Conservation (phyloP, 1,284 basidiomycete species). For the Exsudoporus floridanus region DNA sequence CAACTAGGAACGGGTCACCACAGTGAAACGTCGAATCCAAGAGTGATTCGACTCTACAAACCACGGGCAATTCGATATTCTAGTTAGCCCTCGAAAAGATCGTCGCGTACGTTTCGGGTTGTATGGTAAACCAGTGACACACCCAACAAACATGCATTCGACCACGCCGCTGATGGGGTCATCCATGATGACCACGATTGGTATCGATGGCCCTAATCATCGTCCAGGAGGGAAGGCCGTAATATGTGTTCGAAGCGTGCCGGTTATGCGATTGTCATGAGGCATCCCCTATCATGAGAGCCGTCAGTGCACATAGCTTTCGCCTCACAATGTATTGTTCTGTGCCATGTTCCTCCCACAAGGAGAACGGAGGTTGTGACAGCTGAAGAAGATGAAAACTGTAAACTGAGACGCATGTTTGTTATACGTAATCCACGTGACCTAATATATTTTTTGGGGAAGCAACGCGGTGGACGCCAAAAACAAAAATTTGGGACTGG, state of each 20-base stretch:
- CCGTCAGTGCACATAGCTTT: not conserved
- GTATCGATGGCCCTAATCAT: constrained; percentile 29
- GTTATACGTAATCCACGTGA: constrained; percentile 33
- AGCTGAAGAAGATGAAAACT: not conserved
- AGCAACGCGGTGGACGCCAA: constrained; percentile 17
- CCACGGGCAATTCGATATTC: not conserved
- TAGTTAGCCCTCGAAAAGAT: not conserved
- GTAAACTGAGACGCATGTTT: constrained; percentile 4
- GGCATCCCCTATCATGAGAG: not conserved
- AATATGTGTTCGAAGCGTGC: constrained; percentile 14
- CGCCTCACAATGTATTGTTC: constrained; percentile 1
- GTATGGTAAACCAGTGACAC: constrained; percentile 2
- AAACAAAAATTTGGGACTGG: constrained; percentile 37
- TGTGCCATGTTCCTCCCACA: not conserved
- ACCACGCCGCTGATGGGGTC: constrained; percentile 23
- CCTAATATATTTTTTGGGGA: constrained; percentile 32
- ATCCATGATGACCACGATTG: constrained; percentile 26
- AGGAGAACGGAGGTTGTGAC: not conserved
- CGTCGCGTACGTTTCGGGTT: constrained; percentile 2
- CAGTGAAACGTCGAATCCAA: no score
- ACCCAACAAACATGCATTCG: constrained; percentile 15
- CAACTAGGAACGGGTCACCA: not conserved
- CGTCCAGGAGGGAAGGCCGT: constrained; percentile 1
- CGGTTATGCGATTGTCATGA: constrained; percentile 15
- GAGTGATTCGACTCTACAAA: no score